phyloP scores from a whole-genome alignment of 495 filamentous ascomycete species.

The Mytilinidion resinicola region DNA sequence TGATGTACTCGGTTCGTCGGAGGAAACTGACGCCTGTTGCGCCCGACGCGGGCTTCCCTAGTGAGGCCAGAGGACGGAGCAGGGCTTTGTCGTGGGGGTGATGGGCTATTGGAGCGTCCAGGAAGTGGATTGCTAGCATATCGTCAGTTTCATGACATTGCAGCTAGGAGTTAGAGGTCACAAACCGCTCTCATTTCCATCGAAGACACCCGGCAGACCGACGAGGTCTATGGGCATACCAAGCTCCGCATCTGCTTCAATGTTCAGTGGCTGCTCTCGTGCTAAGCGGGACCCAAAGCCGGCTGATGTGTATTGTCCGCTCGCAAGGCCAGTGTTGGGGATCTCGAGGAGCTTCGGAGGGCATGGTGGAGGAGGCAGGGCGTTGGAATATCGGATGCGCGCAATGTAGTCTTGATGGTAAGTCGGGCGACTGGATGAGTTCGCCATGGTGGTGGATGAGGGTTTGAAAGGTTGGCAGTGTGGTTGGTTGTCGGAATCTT shows the following conservation, averaged over 20 bases:
- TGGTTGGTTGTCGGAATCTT: not conserved
- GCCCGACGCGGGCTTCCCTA: constrained; percentile 70
- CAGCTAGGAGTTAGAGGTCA: constrained; percentile 17
- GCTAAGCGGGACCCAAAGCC: constrained; percentile 81
- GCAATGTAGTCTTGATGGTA: constrained; percentile 96
- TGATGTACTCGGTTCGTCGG: constrained; percentile 92
- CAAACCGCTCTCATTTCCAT: constrained; percentile 93
- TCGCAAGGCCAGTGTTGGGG: constrained; percentile 78
- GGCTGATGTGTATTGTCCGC: constrained; percentile 76
- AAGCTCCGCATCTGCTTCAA: constrained; percentile 94
- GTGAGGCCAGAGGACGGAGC: constrained; percentile 67
- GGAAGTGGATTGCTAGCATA: constrained; percentile 67
- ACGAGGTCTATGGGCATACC: constrained; percentile 96
- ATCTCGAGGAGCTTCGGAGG: constrained; percentile 96
- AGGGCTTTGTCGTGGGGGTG: constrained; percentile 79
- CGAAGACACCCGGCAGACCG: constrained; percentile 87
- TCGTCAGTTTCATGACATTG: no score
- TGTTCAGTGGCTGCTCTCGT: constrained; percentile 85
- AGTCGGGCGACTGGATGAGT: constrained; percentile 7
- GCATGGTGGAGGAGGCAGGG: constrained; percentile 83
- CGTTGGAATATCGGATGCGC: constrained; percentile 88
- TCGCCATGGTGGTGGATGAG: constrained; percentile 5
- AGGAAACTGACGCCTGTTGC: constrained; percentile 80
- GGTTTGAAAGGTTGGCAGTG: not conserved
- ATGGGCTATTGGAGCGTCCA: constrained; percentile 57